Percentiles rank a stretch among this genome's conserved stretches.
Conservation (phyloP, 208 protist genomes). For the Leishmania major region DNA sequence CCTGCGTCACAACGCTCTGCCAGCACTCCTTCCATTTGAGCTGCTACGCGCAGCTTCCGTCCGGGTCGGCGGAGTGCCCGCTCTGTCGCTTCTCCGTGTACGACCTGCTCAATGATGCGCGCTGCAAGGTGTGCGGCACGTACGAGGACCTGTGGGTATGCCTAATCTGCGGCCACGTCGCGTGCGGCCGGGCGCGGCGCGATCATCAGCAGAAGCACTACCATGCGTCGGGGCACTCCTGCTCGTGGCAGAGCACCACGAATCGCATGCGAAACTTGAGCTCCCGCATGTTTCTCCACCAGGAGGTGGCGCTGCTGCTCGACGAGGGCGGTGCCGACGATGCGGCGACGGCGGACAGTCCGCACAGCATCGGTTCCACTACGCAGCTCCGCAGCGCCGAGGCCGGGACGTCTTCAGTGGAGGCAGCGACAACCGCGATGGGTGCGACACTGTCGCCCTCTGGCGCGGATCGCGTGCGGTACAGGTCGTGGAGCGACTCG, state of each 20-base stretch:
- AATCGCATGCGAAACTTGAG: conserved; percentile 71
- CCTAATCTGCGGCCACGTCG: conserved; percentile 79
- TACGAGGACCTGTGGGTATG: conserved; percentile 87
- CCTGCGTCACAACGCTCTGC: conserved; percentile 74
- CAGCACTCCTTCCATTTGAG: conserved; percentile 72
- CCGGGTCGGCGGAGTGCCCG: conserved; percentile 60
- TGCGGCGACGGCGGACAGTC: conserved; percentile 1
- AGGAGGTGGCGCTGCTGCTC: conserved; percentile 74
- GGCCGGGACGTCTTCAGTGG: neutral
- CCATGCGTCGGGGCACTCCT: conserved; percentile 66
- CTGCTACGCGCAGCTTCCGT: conserved; percentile 65
- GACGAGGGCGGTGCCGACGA: conserved; percentile 22
- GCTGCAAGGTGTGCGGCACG: conserved; percentile 73
- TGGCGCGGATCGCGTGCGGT: conserved; percentile 16
- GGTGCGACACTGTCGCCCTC: neutral
- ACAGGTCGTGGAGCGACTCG: conserved; percentile 42
- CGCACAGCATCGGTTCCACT: neutral
- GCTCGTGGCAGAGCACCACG: conserved; percentile 69
- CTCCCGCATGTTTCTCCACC: conserved; percentile 74
- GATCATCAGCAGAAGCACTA: conserved; percentile 68
- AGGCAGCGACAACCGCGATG: neutral
- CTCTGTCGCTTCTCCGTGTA: conserved; percentile 83
- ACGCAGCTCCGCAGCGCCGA: neutral
- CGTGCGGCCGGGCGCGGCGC: conserved; percentile 61
- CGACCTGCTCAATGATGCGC: conserved; percentile 66